Evolutionary conservation across 768 basidiomycete genomes (phyloP), one percentile per base, ranked within the genome.

Genomic region (Exsudoporus frostii): DNA sequence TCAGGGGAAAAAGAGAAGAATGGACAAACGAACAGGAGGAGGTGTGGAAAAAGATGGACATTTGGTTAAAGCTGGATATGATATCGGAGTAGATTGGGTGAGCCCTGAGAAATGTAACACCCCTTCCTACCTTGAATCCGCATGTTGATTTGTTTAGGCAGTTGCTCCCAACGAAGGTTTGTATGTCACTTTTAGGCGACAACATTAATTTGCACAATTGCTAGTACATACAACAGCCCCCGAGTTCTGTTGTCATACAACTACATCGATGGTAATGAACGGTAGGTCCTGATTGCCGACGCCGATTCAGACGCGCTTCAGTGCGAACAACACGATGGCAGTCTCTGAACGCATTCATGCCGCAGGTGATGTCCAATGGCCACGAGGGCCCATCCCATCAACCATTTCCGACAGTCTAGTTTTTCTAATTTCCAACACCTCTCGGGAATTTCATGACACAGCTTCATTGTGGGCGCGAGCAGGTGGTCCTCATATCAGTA

Each of bases 21-120:
- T 90, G 87, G 87, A 75, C 76, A 11, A 73, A 71, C 17, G 84
- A 86, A 65, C 83, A 86, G 63, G 64, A 70, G 44, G 69, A 60
- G 7, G 69, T 89, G 13, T 90, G 88, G 88, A 67, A 68, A 25
- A 68, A 72, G 58, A 74, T 89, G 73, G 83, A 83, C 61, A 68
- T 48, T 5, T 90, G 87, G 88, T 60, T 87, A 48, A 42, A 33
- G 42, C 11, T 49, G 32, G 42, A 54, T 20, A 17, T 27, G 24
- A 34, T 29, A 27, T 53, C 59, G 45, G 59, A 58, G 54, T 55
- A 56, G 32, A 34, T 25, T 19, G 19, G 3, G 45, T 20, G 32
- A 48, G 25, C 17, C 20, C 20, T 51, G 33, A 7, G 37, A 30
- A 32, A 41, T 22, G 22, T n/a, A n/a, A n/a, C n/a, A n/a, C n/a